phyloP scores from a whole-genome alignment of 768 basidiomycete genomes.

The Sporobolomyces phaffii region DNA sequence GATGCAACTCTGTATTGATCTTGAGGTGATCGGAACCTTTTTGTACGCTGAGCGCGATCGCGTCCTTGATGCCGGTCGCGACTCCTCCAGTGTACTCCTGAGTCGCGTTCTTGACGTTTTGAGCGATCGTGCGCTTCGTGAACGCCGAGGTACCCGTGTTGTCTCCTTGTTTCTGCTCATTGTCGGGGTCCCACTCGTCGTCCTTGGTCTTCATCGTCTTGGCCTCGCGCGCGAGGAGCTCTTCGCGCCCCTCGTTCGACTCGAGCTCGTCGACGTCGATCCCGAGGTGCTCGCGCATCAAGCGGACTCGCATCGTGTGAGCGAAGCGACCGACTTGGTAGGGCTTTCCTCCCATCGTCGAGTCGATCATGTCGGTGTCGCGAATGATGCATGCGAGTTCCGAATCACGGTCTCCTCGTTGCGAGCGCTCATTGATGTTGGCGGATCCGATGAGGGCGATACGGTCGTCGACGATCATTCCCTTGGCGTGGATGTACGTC shows the following conservation, averaged over 20 bases:
- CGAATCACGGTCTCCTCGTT: constrained; percentile 92
- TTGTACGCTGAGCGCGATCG: constrained; percentile 3
- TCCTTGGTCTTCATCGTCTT: constrained; percentile 45
- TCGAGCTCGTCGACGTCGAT: constrained; percentile 79
- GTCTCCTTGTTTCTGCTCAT: constrained; percentile 47
- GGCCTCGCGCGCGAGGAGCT: constrained; percentile 45
- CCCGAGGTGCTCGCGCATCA: constrained; percentile 96
- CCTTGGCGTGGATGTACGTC: constrained; percentile 45
- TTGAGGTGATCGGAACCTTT: not conserved
- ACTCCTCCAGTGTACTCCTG: constrained; percentile 40
- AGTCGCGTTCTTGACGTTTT: constrained; percentile 40
- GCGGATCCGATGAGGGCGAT: constrained; percentile 82
- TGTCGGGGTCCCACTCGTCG: constrained; percentile 67
- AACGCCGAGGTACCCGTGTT: constrained; percentile 8
- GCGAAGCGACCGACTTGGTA: constrained; percentile 96
- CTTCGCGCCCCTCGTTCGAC: constrained; percentile 47
- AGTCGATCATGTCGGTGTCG: constrained; percentile 94
- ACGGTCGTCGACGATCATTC: constrained; percentile 86
- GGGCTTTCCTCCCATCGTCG: constrained; percentile 86
- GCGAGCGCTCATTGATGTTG: constrained; percentile 95
- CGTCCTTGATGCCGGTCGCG: constrained; percentile 9
- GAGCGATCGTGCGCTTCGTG: not conserved
- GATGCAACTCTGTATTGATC: not conserved
- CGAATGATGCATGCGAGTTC: constrained; percentile 86
- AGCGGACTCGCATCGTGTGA: constrained; percentile 80